These are phyloP conservation scores for Cryptosporidium sp. DNA, from an alignment of 169 alveolate genomes.

Conservation along the genomic window DNA sequence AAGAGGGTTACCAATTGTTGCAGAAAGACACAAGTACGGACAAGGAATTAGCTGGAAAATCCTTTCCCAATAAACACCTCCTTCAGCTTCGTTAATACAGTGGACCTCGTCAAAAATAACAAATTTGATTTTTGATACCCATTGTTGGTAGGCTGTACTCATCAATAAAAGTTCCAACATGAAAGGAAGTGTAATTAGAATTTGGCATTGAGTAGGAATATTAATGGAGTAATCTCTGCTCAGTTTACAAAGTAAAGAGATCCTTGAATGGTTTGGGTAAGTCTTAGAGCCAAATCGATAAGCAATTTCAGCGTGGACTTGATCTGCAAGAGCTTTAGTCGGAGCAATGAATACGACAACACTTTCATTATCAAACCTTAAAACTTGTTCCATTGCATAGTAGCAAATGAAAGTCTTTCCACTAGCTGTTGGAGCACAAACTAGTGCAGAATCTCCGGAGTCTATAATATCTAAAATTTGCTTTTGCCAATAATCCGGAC, in stretches of 20 bases:
- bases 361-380: constrained; percentile 87
- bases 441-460: constrained; percentile 83
- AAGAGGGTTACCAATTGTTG: constrained; percentile 91
- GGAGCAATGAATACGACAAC: constrained; percentile 92
- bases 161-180: constrained; percentile 87
- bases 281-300: constrained; percentile 90
- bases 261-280: constrained; percentile 80
- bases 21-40: constrained; percentile 92
- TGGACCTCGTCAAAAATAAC: constrained; percentile 92
- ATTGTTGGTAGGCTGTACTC: constrained; percentile 81
- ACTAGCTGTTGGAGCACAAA: constrained; percentile 91
- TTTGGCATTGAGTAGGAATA: constrained; percentile 86
- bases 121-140: constrained; percentile 84
- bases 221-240: constrained; percentile 84
- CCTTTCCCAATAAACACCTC: constrained; percentile 78
- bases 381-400: constrained; percentile 92
- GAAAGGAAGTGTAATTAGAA: constrained; percentile 89
- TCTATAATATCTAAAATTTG: constrained; percentile 87
- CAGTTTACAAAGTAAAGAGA: constrained; percentile 74
- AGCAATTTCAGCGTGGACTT: constrained; percentile 89
- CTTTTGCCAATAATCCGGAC: constrained; percentile 93
- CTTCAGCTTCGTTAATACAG: constrained; percentile 81
- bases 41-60: constrained; percentile 88
- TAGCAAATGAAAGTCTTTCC: constrained; percentile 93
- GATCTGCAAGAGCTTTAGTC: constrained; percentile 90